Evolutionary conservation across 2,329 filamentous ascomycete species (phyloP), one percentile per base, ranked within the genome.

Genomic region (Colletotrichum sp.): DNA sequence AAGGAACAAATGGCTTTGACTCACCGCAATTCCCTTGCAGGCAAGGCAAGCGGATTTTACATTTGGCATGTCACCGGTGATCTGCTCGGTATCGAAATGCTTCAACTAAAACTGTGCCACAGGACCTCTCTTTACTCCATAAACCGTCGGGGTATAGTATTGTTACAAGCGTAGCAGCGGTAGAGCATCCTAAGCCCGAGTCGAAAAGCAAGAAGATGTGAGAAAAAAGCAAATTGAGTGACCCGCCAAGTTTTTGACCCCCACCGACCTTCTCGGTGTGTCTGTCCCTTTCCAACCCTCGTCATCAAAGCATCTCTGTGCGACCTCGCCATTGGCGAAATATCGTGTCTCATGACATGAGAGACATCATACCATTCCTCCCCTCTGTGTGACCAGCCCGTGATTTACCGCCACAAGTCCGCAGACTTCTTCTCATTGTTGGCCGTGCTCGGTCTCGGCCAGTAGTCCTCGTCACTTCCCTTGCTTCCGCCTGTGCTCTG

Each of bases 401-500:
- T 59, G 49, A 55, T 69, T 74, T 52, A 76, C 49, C 74, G 74
- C 74, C 74, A 76, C 16, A 76, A 65, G 28, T 76, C 74, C 15
- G 34, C 30, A 15, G 70, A 76, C 70, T 69, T 76, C 44, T 76
- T 76, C 30, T 76, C 74, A 65, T 76, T 76, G 49, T 76, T 76
- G 26, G 74, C 74, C 34, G 74, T 76, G 24, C 65, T 76, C 21
- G 74, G 74, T 65, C 74, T 76, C 55, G 74, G 74, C 86, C 87
- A 89, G 30, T 72, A 28, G 68, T 84, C 82, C 60, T 87, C 85
- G 62, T 68, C 74, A 63, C 73, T 77, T 12, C 78, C 67, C 65
- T 74, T 59, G 39, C 77, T 78, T 26, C 71, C 78, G 67, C 72
- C 79, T 44, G 72, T 68, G 18, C 72, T 79, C 6, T 78, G 75